A percentile compares a stretch with the other conserved stretches of the same genome.
These are phyloP conservation scores for Cladosporium oxysporum DNA, from an alignment of 2,329 filamentous ascomycete genomes.

Conservation along the genomic window DNA sequence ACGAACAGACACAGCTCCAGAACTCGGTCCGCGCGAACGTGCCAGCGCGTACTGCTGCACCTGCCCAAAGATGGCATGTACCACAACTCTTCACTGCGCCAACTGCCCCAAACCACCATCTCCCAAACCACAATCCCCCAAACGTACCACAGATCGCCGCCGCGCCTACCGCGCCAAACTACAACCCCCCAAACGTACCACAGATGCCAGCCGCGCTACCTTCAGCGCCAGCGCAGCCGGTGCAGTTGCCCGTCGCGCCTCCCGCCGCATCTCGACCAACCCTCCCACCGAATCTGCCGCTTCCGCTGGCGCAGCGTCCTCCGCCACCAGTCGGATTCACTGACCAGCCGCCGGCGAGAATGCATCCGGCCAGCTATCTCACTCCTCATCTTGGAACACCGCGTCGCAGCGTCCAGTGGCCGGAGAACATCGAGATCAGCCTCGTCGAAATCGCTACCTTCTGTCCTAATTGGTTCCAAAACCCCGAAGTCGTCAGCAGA, in stretches of 20 bases:
- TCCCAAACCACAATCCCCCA: no score
- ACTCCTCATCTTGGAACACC: neutral
- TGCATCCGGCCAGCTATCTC: neutral
- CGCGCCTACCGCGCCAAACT: neutral
- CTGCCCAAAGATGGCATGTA: neutral
- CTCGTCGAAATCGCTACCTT: slow-evolving; percentile 24
- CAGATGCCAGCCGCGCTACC: neutral
- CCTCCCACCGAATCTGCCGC: neutral
- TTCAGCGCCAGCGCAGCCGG: neutral
- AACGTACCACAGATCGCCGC: neutral
- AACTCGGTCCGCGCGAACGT: neutral
- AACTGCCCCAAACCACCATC: no score
- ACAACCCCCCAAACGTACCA: neutral
- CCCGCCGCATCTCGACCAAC: neutral
- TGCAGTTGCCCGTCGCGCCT: neutral
- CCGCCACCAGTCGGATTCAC: neutral
- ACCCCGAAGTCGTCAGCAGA: slow-evolving; percentile 15
- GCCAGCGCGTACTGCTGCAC: neutral
- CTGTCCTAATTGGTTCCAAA: slow-evolving; percentile 22
- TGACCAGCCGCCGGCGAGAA: slow-evolving; percentile 1
- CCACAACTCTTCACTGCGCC: neutral
- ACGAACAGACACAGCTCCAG: neutral
- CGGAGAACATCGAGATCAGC: slow-evolving; percentile 22
- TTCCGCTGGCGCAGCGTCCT: neutral
- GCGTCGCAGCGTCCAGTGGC: slow-evolving; percentile 19